Conservation (phyloP, 495 filamentous ascomycete species). For the Aspergillus carlsbadensis region DNA sequence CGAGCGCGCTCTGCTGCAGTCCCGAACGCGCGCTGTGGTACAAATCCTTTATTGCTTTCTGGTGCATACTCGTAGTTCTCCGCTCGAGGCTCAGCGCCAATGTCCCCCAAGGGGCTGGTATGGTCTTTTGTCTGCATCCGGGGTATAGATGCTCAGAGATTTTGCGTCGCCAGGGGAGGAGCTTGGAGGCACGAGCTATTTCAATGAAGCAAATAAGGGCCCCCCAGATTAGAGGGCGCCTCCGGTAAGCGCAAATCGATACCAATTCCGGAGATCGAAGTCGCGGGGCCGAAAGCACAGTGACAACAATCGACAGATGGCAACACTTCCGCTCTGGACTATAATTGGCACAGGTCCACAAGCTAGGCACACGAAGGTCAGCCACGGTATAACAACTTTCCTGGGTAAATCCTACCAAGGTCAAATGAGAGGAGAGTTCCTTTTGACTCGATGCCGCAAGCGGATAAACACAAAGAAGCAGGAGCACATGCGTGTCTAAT, state of each 20-base stretch:
- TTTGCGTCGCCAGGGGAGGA: background rate
- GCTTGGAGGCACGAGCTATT: background rate
- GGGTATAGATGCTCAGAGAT: background rate
- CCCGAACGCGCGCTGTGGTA: conserved; percentile 27
- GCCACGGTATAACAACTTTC: background rate
- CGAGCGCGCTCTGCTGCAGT: conserved; percentile 51
- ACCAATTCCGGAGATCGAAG: background rate
- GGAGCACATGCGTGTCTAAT: background rate
- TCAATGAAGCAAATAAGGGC: background rate
- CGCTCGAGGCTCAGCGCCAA: background rate
- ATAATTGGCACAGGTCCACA: background rate
- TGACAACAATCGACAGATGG: background rate
- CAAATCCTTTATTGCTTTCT: conserved; percentile 18
- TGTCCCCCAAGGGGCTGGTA: conserved; percentile 7
- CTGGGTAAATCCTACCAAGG: background rate
- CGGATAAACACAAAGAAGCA: conserved; percentile 2
- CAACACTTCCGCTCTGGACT: background rate
- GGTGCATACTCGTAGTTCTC: conserved; percentile 19
- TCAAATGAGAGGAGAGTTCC: background rate
- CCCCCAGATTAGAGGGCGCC: background rate
- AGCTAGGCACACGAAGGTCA: conserved; percentile 1
- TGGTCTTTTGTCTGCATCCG: conserved; percentile 19
- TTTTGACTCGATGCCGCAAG: background rate
- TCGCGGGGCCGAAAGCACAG: background rate
- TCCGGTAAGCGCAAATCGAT: background rate